Percentiles rank a stretch among this genome's conserved stretches.
Conservation (phyloP, 768 basidiomycete species). For the Boletus eberwhitei region DNA sequence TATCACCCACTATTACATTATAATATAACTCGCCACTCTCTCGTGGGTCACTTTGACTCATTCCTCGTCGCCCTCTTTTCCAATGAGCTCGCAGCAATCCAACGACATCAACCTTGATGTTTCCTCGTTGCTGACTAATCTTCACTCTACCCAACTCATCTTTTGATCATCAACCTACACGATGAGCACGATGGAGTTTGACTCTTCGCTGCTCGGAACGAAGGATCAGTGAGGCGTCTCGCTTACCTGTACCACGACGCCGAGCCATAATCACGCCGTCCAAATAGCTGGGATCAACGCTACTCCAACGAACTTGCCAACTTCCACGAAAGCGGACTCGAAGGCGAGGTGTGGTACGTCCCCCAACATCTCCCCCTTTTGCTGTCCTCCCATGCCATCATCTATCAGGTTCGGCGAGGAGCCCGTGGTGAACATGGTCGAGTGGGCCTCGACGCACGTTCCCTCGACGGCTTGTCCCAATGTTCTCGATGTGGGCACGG, state of each 20-base stretch:
- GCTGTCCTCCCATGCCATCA: neutral
- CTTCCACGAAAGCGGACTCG: slow-evolving; percentile 76
- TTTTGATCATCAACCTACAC: neutral
- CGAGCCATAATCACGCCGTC: neutral
- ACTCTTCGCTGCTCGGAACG: slow-evolving; percentile 73
- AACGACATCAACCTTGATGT: neutral
- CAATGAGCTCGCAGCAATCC: neutral
- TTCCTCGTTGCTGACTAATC: slow-evolving; percentile 17
- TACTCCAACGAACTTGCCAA: slow-evolving; percentile 69
- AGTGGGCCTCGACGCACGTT: slow-evolving; percentile 60
- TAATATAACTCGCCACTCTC: slow-evolving; percentile 17
- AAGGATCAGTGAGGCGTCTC: slow-evolving; percentile 65
- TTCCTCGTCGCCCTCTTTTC: neutral
- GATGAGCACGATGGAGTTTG: slow-evolving; percentile 45
- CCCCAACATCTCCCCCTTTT: neutral
- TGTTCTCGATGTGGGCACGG: slow-evolving; percentile 75
- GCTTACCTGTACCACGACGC: neutral
- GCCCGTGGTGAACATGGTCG: slow-evolving; percentile 73
- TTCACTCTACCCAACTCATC: neutral
- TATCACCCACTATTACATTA: slow-evolving; percentile 15
- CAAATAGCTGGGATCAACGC: slow-evolving; percentile 69
- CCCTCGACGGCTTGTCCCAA: slow-evolving; percentile 46
- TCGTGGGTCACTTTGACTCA: neutral
- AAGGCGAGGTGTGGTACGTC: slow-evolving; percentile 79
- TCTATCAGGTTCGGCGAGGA: slow-evolving; percentile 74